Conservation (phyloP, 768 basidiomycete species). For the Chlorophyllum brunneum region DNA sequence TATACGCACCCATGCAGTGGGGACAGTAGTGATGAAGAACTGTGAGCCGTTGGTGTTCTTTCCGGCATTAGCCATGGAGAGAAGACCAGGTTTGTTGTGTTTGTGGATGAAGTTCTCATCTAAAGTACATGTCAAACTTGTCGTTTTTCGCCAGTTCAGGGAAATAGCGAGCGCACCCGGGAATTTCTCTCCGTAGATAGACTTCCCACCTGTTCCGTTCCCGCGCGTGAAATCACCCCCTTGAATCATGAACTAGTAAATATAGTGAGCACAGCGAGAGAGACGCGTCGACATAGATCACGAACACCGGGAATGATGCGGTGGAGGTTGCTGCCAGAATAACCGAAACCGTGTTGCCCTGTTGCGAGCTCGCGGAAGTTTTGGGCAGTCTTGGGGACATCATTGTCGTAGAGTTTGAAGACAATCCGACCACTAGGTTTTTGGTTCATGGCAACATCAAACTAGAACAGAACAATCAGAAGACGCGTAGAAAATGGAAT, state of each 20-base stretch:
- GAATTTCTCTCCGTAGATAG: conserved; percentile 83
- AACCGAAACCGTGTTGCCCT: conserved; percentile 67
- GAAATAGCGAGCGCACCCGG: conserved; percentile 40
- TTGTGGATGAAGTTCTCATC: conserved; percentile 81
- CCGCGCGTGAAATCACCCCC: conserved; percentile 81
- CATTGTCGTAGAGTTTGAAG: conserved; percentile 80
- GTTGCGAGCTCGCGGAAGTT: conserved; percentile 84
- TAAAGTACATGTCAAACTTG: too few relatives aligned
- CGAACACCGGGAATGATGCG: conserved; percentile 64
- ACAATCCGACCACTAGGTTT: conserved; percentile 65
- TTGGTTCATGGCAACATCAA: conserved; percentile 59
- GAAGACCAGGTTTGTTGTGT: conserved; percentile 61
- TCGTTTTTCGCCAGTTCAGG: too few relatives aligned
- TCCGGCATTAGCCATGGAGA: conserved; percentile 88
- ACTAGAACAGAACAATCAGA: conserved; percentile 32
- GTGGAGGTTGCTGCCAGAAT: conserved; percentile 67
- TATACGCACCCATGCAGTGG: conserved; percentile 57
- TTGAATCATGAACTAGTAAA: conserved; percentile 71
- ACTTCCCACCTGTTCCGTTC: conserved; percentile 80
- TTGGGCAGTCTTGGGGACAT: conserved; percentile 73
- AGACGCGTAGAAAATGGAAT: background rate
- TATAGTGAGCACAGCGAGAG: background rate
- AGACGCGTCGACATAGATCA: conserved; percentile 2
- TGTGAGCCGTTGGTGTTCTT: conserved; percentile 79
- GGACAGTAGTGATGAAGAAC: conserved; percentile 76